Base-by-base conservation (phyloP, 2,329 filamentous ascomycete genomes). In the Pezicula neosporulosa region DNA sequence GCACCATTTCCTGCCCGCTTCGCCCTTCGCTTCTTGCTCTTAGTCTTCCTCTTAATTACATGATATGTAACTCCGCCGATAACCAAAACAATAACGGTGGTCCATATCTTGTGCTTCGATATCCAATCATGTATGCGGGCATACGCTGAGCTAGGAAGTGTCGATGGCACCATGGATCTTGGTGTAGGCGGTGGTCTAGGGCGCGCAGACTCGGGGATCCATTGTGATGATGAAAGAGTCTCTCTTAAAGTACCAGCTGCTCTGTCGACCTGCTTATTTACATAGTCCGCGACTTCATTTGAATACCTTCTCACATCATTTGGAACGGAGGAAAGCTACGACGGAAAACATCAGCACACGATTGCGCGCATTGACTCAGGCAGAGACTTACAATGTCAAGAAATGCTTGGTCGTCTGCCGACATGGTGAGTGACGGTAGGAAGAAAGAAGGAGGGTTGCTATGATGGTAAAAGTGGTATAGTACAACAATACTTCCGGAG, bases 1-100 rank as follows among this genome's bases (percentile, higher is more conserved):
- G 89, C 90, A 21, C 94, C 94, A 71, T 90, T 96, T 46, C 80
- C 78, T 3, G 90, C 89, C 50, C 88, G 83, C 70, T 80, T 86
- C 10, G 92, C 94, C 56, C 90, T 82, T 57, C 93, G 82, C 68
- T 85, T 86, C 61, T 76, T 75, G 58, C 78, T 70, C 45, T 75
- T 68, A 49, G 79, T 80, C 66, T 85, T 88, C 53, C 81, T 83
- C 49, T 67, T 74, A 52, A 71, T 70, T 13, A 64, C 44, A 51
- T 63, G 51, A 67, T 81, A 85, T 19, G 74, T 72, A 16, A 76
- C 68, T n/a, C 88, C 87, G 43, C 89, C 84, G 47, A 88, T 73
- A 56, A 87, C 85, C 4, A 91, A 77, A 37, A 93, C 72, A 9
- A 92, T 69, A 13, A 87, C 80, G 18, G 88, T 85, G 3, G 86